A percentile compares a stretch with the other conserved stretches of the same genome.
phyloP scores from a whole-genome alignment of 768 basidiomycete species.

The Boletus rubroflammeus region DNA sequence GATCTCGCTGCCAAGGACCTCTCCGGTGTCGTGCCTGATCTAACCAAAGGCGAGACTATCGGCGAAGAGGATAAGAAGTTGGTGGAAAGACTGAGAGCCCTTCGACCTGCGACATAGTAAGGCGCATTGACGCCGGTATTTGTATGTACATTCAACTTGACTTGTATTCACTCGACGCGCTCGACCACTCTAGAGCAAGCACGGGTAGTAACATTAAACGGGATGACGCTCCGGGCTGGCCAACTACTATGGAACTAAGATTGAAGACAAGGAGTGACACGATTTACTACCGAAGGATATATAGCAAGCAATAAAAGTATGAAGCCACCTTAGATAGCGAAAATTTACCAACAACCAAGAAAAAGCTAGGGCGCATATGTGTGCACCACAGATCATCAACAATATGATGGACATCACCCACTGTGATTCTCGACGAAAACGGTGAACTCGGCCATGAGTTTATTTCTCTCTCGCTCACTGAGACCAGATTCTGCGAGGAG shows the following conservation, averaged over 20 bases:
- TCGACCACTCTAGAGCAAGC: not conserved
- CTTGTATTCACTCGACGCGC: not conserved
- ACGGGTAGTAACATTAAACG: slow-evolving; percentile 11
- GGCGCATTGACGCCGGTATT: not conserved
- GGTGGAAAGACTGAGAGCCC: slow-evolving; percentile 82
- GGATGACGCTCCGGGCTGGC: slow-evolving; percentile 4
- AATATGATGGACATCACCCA: slow-evolving; percentile 12
- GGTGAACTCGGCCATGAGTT: slow-evolving; percentile 57
- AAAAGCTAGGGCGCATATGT: not conserved
- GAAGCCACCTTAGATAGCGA: slow-evolving; percentile 21
- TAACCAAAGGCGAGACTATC: slow-evolving; percentile 48
- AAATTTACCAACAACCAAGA: slow-evolving; percentile 26
- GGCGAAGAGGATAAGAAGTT: slow-evolving; percentile 79
- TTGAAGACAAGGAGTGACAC: slow-evolving; percentile 13
- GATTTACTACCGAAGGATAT: slow-evolving; percentile 9
- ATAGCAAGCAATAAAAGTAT: slow-evolving; percentile 20
- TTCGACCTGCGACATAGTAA: slow-evolving; percentile 68
- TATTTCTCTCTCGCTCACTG: slow-evolving; percentile 43
- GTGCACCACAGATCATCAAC: slow-evolving; percentile 4
- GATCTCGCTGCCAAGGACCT: slow-evolving; percentile 71
- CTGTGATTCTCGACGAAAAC: slow-evolving; percentile 46
- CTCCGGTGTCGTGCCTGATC: slow-evolving; percentile 51
- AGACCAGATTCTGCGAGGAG: slow-evolving; percentile 52
- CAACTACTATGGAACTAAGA: not conserved
- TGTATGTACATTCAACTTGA: slow-evolving; percentile 2